These are phyloP conservation scores for Neoarthrinium moseri DNA, from an alignment of 2,329 filamentous ascomycete species.

Conservation along the genomic window DNA sequence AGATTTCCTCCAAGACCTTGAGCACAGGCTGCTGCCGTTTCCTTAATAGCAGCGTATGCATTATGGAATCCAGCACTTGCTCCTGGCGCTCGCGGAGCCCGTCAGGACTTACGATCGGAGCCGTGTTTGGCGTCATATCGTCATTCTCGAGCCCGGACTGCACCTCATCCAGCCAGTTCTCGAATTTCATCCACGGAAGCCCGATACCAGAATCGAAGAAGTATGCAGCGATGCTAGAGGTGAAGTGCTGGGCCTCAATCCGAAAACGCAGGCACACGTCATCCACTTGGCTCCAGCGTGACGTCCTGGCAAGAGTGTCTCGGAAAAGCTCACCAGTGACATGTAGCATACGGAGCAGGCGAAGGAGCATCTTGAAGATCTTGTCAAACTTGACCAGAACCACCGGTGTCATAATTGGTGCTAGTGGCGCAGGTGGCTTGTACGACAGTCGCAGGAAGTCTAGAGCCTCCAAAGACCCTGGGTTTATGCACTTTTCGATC, in stretches of 20 bases:
- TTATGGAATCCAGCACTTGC: constrained; percentile 70
- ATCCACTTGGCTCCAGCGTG: constrained; percentile 33
- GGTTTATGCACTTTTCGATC: constrained; percentile 79
- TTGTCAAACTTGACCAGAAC: constrained; percentile 79
- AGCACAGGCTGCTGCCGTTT: constrained; percentile 74
- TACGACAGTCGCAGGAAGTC: constrained; percentile 91
- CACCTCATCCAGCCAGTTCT: constrained; percentile 61
- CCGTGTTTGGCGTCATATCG: constrained; percentile 23
- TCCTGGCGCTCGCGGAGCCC: constrained; percentile 70
- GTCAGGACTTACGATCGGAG: constrained; percentile 55
- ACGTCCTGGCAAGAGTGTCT: constrained; percentile 45
- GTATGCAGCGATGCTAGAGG: constrained; percentile 70
- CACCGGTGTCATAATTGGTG: constrained; percentile 68
- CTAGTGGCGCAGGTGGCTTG: constrained; percentile 69
- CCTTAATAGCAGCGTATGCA: constrained; percentile 70
- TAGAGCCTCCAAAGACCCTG: constrained; percentile 80
- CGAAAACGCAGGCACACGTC: constrained; percentile 59
- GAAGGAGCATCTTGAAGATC: constrained; percentile 78
- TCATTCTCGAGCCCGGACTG: constrained; percentile 53
- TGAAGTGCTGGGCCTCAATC: constrained; percentile 77
- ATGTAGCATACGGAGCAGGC: constrained; percentile 75
- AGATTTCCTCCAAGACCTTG: constrained; percentile 73
- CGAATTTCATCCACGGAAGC: constrained; percentile 71
- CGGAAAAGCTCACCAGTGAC: constrained; percentile 66
- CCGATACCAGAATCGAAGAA: constrained; percentile 78